These are phyloP conservation scores for Solanum sitiens DNA, from an alignment of 257 asterid genomes.

Conservation along the genomic window DNA sequence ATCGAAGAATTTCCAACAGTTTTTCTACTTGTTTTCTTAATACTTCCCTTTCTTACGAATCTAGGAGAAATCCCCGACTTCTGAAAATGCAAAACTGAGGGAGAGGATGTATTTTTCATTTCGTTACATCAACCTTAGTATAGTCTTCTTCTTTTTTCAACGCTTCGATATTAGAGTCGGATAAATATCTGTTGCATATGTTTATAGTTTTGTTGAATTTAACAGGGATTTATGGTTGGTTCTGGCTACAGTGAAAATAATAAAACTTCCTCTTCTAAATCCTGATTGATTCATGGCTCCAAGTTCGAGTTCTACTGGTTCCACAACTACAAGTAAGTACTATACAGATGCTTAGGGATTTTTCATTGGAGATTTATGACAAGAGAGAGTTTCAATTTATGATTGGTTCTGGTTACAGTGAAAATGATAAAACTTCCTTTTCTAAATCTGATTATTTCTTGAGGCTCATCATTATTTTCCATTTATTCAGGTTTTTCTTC, in stretches of 20 bases:
- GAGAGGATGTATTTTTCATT: slow-evolving; percentile 43
- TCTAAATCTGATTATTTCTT: slow-evolving; percentile 19
- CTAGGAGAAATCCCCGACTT: slow-evolving; percentile 52
- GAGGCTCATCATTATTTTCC: no score
- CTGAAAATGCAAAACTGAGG: slow-evolving; percentile 58
- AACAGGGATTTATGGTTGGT: no score
- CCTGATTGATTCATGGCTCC: slow-evolving; percentile 13
- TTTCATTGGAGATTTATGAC: slow-evolving; percentile 46
- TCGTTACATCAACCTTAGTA: neutral
- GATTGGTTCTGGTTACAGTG: slow-evolving; percentile 25
- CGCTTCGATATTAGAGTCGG: no score
- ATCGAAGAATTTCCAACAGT: neutral
- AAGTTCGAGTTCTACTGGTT: slow-evolving; percentile 11
- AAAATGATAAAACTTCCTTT: slow-evolving; percentile 15
- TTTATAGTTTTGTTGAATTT: no score
- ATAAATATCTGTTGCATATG: no score
- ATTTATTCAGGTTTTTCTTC: no score
- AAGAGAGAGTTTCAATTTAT: slow-evolving; percentile 79
- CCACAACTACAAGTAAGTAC: neutral
- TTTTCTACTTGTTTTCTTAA: neutral
- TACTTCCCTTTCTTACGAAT: neutral
- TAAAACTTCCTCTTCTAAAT: no score
- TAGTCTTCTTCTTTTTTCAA: no score
- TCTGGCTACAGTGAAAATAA: no score
- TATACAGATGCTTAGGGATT: slow-evolving; percentile 47